phyloP scores from a whole-genome alignment of 805 yeast genomes.

The Cephaloascus albidus region DNA sequence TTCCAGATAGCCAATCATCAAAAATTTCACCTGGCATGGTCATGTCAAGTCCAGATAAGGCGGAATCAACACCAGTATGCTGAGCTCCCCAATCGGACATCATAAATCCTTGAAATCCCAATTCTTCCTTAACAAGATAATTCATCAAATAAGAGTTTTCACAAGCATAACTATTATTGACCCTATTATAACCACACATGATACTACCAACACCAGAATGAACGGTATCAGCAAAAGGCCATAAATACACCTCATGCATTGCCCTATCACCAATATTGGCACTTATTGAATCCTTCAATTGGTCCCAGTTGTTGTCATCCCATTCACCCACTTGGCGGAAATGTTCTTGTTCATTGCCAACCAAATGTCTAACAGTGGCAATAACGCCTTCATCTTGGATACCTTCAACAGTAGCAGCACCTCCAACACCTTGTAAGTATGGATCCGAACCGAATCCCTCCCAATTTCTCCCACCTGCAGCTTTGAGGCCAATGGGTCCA shows the following conservation, averaged over 20 bases:
- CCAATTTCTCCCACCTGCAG: conserved; percentile 59
- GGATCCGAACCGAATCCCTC: conserved; percentile 59
- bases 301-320: conserved; percentile 26
- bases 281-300: conserved; percentile 31
- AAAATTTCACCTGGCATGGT: conserved; percentile 53
- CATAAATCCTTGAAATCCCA: conserved; percentile 63
- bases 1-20: conserved; percentile 44
- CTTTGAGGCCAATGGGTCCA: conserved; percentile 55
- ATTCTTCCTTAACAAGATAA: conserved; percentile 46
- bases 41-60: conserved; percentile 55
- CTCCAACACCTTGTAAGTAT: conserved; percentile 46
- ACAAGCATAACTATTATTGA: conserved; percentile 50
- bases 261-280: conserved; percentile 51
- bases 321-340: conserved; percentile 46
- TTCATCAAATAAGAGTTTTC: conserved; percentile 49
- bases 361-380: conserved; percentile 43
- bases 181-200: conserved; percentile 53
- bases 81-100: conserved; percentile 63
- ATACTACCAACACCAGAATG: conserved; percentile 51
- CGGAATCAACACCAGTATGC: conserved; percentile 46
- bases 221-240: conserved; percentile 62
- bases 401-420: conserved; percentile 43
- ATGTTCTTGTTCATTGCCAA: conserved; percentile 58
- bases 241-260: conserved; percentile 50
- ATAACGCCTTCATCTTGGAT: conserved; percentile 50